A percentile compares a stretch with the other conserved stretches of the same genome.
Evolutionary conservation across 108 stramenopile genomes (phyloP).

Genomic region (Skeletonema marinoi): DNA sequence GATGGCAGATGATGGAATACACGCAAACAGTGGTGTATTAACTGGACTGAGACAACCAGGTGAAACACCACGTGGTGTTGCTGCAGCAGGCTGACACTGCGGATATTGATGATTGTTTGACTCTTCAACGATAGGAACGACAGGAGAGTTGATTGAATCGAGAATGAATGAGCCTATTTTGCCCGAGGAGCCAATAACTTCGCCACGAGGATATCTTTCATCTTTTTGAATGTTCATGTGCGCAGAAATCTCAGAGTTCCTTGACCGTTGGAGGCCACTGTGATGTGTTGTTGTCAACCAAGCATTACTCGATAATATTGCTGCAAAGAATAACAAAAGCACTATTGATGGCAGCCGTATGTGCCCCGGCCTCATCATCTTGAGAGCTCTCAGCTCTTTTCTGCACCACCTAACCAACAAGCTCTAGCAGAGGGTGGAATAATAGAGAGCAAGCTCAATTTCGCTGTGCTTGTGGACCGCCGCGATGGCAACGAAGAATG

Average conservation of each 20-base stretch:
- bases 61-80: conserved; percentile 59
- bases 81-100: conserved; percentile 22
- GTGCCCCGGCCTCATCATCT: not conserved
- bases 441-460: too few relatives aligned
- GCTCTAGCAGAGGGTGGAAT: too few relatives aligned
- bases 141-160: conserved; percentile 15
- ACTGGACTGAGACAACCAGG: conserved; percentile 53
- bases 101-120: not conserved
- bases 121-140: not conserved
- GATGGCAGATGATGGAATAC: conserved; percentile 54
- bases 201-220: conserved; percentile 26
- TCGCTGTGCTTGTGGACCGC: too few relatives aligned
- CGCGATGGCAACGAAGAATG: too few relatives aligned
- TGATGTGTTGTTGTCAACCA: not conserved
- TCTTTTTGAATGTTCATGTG: not conserved
- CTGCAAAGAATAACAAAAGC: not conserved
- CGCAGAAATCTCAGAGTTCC: not conserved
- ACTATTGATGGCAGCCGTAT: not conserved
- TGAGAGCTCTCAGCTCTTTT: too few relatives aligned
- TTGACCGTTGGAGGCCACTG: not conserved
- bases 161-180: conserved; percentile 44
- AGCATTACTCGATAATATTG: not conserved
- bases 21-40: conserved; percentile 58
- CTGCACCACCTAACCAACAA: too few relatives aligned
- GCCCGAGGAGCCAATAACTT: conserved; percentile 45